These are phyloP conservation scores for Gastrolobium bilobum DNA, from an alignment of 306 rosid genomes.

Conservation along the genomic window DNA sequence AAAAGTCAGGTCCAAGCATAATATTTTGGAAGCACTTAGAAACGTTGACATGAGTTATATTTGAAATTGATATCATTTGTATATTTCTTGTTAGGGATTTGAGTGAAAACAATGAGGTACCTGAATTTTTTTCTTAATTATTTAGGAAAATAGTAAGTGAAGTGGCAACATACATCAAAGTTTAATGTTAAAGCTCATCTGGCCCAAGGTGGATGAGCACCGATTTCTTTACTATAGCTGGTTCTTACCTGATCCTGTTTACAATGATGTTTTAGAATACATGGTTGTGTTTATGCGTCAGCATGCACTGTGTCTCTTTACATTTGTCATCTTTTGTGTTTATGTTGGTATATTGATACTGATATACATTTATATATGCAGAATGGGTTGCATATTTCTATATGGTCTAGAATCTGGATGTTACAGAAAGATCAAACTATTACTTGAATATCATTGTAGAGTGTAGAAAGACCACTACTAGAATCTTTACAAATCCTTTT, in stretches of 20 bases:
- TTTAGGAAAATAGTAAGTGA: neutral
- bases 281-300: slow-evolving; percentile 7
- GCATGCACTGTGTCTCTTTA: slow-evolving; percentile 20
- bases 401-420: slow-evolving; percentile 36
- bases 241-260: slow-evolving; percentile 14
- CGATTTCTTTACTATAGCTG: slow-evolving; percentile 1
- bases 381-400: slow-evolving; percentile 33
- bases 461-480: slow-evolving; percentile 35
- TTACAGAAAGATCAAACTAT: slow-evolving; percentile 17
- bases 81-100: slow-evolving; percentile 23
- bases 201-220: slow-evolving; percentile 8
- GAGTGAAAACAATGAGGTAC: slow-evolving; percentile 34
- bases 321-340: slow-evolving; percentile 14
- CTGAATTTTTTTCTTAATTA: neutral
- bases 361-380: neutral
- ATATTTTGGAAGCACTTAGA: slow-evolving; percentile 24
- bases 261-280: slow-evolving; percentile 1
- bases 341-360: slow-evolving; percentile 32
- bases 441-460: slow-evolving; percentile 16
- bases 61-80: slow-evolving; percentile 32
- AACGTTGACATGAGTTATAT: slow-evolving; percentile 5
- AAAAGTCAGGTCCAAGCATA: slow-evolving; percentile 20
- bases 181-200: slow-evolving; percentile 32
- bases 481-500: slow-evolving; percentile 22
- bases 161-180: slow-evolving; percentile 30